A percentile compares a stretch with the other conserved stretches of the same genome.
Conservation (phyloP, 2,329 filamentous ascomycete species). For the Orbilia oligospora region DNA sequence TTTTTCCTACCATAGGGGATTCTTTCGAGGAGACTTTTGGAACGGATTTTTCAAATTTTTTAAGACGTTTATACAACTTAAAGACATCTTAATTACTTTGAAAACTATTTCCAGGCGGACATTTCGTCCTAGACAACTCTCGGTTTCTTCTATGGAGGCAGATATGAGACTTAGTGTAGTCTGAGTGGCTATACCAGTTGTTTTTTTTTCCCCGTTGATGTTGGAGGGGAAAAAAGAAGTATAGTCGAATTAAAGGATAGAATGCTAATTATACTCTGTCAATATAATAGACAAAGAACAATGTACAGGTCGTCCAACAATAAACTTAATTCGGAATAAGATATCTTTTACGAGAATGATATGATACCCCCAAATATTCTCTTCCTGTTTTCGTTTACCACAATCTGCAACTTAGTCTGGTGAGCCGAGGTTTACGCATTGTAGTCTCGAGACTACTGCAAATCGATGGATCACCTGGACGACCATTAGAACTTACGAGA, state of each 20-base stretch:
- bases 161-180: conserved; percentile 12
- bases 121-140: no score
- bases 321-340: conserved; percentile 66
- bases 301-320: conserved; percentile 87
- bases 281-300: conserved; percentile 85
- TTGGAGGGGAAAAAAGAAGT: background rate
- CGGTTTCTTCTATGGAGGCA: no score
- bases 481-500: conserved; percentile 25
- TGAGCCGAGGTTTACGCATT: background rate
- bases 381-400: background rate
- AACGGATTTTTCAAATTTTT: no score
- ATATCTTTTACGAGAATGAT: background rate
- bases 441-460: conserved; percentile 18
- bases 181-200: conserved; percentile 9
- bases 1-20: background rate
- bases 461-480: conserved; percentile 18
- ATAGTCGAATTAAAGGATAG: background rate
- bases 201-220: background rate
- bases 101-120: no score
- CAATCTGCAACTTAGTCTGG: conserved; percentile 2
- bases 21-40: no score
- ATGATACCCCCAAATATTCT: conserved; percentile 14
- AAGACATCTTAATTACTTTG: no score
- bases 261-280: conserved; percentile 44
- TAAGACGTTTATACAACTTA: no score